Evolutionary conservation across 169 alveolate genomes (phyloP), one percentile per base, ranked within the genome.

Genomic region (Plasmodium fragile): DNA sequence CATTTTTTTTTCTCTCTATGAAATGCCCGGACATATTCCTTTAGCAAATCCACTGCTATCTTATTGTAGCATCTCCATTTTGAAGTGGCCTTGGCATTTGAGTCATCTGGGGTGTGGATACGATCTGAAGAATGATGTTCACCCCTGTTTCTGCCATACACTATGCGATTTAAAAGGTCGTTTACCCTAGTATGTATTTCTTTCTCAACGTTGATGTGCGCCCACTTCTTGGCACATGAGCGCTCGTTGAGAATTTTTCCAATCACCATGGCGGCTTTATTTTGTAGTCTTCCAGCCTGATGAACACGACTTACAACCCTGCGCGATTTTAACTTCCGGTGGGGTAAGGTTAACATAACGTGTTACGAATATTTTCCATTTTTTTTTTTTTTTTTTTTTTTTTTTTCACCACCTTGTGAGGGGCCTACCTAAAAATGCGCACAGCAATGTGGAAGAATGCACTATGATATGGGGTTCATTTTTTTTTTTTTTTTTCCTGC

Each of bases 121-220:
- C n/a, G 39, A 8, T 65, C 36, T 18, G 43, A 4, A 75, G 13
- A 77, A 13, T 89, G 49, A 59, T 30, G 13, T 45, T 65, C 75
- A 28, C 70, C 65, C 18, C 71, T 89, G 39, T 79, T 77, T n/a
- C 18, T 80, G 8, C 52, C 90, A 80, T 53, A 80, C 69, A 89
- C 53, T 55, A 89, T 89, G 34, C 59, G 25, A 52, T 89, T 89
- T 79, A 89, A 69, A 36, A 89, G 65, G 36, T 70, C 34, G 49
- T 89, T 89, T 39, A 89, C 39, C 36, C 81, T 78, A 49, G 30
- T 72, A 49, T 65, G 81, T 89, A 89, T 89, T 69, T 89, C 94
- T 59, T 80, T 89, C 49, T 89, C 94, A 59, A 89, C 32, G 82
- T 36, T 18, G 41, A 75, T 77, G 69, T 77, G 45, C 8, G 75